phyloP scores from a whole-genome alignment of 768 basidiomycete genomes.

The Rhodocollybia butyracea region DNA sequence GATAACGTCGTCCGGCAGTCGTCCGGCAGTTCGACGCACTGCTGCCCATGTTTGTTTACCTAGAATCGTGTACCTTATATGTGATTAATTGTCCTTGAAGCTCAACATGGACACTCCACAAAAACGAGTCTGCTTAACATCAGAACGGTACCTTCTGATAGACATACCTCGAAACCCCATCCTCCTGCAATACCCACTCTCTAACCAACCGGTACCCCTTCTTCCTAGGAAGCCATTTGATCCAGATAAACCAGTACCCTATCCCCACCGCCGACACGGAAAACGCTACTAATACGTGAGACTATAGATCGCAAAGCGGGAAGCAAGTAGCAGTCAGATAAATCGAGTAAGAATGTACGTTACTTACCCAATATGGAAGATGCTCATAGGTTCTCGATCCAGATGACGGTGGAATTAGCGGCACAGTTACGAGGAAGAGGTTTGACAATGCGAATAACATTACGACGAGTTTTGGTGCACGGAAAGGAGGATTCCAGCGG shows the following conservation, averaged over 20 bases:
- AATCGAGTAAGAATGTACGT: neutral
- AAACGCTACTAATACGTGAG: constrained; percentile 47
- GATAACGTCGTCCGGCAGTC: too few species aligned
- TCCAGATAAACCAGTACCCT: constrained; percentile 55
- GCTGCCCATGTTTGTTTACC: too few species aligned
- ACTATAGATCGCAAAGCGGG: constrained; percentile 23
- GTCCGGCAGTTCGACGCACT: too few species aligned
- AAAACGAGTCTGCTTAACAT: too few species aligned
- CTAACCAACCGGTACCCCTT: constrained; percentile 48
- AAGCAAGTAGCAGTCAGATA: neutral
- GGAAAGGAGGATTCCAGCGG: constrained; percentile 66
- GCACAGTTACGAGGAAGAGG: constrained; percentile 57
- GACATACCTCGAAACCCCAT: constrained; percentile 55
- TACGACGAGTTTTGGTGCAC: constrained; percentile 45
- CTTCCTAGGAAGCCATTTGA: constrained; percentile 44
- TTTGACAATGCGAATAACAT: constrained; percentile 63
- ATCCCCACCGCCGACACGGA: constrained; percentile 45
- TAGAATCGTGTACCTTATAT: too few species aligned
- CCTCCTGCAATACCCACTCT: constrained; percentile 46
- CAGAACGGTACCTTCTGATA: constrained; percentile 42
- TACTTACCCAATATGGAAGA: constrained; percentile 68
- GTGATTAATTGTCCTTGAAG: too few species aligned
- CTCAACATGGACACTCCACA: too few species aligned
- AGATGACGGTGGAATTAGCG: constrained; percentile 57
- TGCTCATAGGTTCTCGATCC: constrained; percentile 50